phyloP scores from a whole-genome alignment of 1,139 yeast genomes.

The Candida glucosophila region DNA sequence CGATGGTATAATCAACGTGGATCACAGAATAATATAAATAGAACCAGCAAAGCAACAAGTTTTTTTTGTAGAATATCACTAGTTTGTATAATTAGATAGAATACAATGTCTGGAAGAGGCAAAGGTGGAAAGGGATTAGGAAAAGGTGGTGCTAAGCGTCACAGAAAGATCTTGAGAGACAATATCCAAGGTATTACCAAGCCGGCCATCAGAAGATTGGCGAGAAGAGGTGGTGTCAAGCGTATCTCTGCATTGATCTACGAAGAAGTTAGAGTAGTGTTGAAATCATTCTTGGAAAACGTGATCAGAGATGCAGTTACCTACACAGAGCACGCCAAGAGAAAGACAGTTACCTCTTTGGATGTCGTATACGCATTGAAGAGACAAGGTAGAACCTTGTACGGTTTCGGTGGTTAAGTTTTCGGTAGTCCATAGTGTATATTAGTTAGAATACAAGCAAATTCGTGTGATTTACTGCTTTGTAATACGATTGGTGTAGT shows the following conservation, averaged over 20 bases:
- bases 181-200: constrained; percentile 99
- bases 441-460: no score
- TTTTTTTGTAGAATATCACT: neutral
- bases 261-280: constrained; percentile 97
- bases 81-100: constrained; percentile 7
- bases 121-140: constrained; percentile 99
- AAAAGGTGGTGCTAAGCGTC: constrained; percentile 99
- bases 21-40: neutral
- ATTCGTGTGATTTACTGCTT: no score
- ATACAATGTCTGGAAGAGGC: constrained; percentile 96
- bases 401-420: constrained; percentile 97
- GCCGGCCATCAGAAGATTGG: constrained; percentile 99
- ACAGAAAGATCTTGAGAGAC: constrained; percentile 98
- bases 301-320: constrained; percentile 99
- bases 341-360: constrained; percentile 98
- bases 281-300: constrained; percentile 91
- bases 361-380: constrained; percentile 98
- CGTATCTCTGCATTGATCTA: constrained; percentile 98
- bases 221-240: constrained; percentile 99
- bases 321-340: constrained; percentile 99
- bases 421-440: constrained; percentile 21
- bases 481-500: no score
- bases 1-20: neutral
- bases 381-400: constrained; percentile 99
- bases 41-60: neutral